These are phyloP conservation scores for Saccharomycopsis selenospora DNA, from an alignment of 805 yeast species.

Conservation along the genomic window DNA sequence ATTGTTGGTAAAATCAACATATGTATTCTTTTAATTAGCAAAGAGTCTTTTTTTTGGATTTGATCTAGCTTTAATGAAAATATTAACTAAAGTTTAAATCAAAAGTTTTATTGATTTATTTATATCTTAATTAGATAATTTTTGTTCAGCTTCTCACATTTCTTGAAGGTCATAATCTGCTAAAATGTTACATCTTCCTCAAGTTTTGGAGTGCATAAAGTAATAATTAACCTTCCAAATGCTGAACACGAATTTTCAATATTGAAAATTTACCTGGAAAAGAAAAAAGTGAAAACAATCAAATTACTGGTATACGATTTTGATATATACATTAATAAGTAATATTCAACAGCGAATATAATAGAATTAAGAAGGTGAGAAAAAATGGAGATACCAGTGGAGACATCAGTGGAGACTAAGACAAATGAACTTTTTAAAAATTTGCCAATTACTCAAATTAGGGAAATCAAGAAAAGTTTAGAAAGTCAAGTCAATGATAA, in stretches of 20 bases:
- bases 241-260: no score
- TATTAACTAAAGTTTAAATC: slow-evolving; percentile 66
- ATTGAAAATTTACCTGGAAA: no score
- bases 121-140: slow-evolving; percentile 77
- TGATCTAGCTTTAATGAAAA: slow-evolving; percentile 69
- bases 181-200: slow-evolving; percentile 49
- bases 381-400: no score
- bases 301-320: no score
- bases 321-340: background rate
- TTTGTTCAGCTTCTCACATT: slow-evolving; percentile 76
- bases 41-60: slow-evolving; percentile 61
- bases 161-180: slow-evolving; percentile 74
- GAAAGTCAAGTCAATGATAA: slow-evolving; percentile 14
- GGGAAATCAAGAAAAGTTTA: slow-evolving; percentile 13
- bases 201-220: slow-evolving; percentile 67
- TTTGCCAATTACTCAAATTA: slow-evolving; percentile 14
- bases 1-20: slow-evolving; percentile 67
- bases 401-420: background rate
- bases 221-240: slow-evolving; percentile 38
- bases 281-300: no score
- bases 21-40: slow-evolving; percentile 74
- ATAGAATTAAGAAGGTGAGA: no score
- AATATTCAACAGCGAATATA: no score
- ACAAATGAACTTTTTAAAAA: slow-evolving; percentile 12
- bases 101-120: slow-evolving; percentile 84